Conservation (phyloP, 352 stramenopile genomes). For the Plasmopara viticola region DNA sequence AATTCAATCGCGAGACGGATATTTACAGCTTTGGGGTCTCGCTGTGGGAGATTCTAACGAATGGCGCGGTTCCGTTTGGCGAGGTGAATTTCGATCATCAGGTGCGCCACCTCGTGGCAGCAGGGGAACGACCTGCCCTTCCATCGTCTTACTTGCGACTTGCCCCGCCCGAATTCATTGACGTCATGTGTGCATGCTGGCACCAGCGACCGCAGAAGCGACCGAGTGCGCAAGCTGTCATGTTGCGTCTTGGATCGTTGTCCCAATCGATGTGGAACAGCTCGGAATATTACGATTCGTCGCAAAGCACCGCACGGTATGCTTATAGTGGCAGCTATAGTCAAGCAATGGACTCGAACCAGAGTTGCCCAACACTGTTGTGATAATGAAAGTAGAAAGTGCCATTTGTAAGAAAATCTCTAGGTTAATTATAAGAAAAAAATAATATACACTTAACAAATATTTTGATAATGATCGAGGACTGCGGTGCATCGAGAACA, state of each 20-base stretch:
- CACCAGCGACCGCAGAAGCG: slow-evolving; percentile 46
- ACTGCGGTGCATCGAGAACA: too few species aligned
- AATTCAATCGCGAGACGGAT: slow-evolving; percentile 66
- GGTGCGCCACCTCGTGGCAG: slow-evolving; percentile 50
- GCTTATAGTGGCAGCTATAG: slow-evolving; percentile 73
- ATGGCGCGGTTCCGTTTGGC: slow-evolving; percentile 56
- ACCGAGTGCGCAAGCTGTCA: slow-evolving; percentile 56
- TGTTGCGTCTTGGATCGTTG: slow-evolving; percentile 55
- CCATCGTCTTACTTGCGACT: slow-evolving; percentile 39
- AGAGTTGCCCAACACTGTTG: slow-evolving; percentile 35
- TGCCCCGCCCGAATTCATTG: slow-evolving; percentile 52
- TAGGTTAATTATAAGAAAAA: too few species aligned
- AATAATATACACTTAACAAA: too few species aligned
- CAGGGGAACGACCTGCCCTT: slow-evolving; percentile 46
- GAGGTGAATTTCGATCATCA: slow-evolving; percentile 66
- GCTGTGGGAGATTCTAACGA: slow-evolving; percentile 66
- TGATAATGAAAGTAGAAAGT: slow-evolving; percentile 1
- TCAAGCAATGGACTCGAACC: slow-evolving; percentile 56
- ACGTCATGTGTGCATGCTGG: slow-evolving; percentile 58
- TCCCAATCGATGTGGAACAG: slow-evolving; percentile 45
- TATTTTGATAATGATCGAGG: too few species aligned
- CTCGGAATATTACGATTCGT: slow-evolving; percentile 25
- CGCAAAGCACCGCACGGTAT: slow-evolving; percentile 34
- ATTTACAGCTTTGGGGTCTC: slow-evolving; percentile 72
- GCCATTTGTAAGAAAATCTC: background rate